Evolutionary conservation across 768 basidiomycete species (phyloP), one percentile per base, ranked within the genome.

Genomic region (Lepiota brunneoincarnata): DNA sequence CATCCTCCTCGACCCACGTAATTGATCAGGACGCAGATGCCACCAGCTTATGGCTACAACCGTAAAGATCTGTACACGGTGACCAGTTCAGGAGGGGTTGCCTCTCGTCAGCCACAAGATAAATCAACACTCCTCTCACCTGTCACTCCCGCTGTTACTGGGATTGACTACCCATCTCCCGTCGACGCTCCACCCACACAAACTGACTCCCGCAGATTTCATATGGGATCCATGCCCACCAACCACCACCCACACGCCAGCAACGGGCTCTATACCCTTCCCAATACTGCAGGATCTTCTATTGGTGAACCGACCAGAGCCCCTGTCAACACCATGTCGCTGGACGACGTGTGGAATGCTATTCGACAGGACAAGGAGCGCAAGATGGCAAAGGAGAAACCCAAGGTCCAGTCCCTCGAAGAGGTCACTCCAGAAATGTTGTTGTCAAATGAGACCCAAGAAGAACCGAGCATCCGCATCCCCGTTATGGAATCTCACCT

Each of bases 351-450:
- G n/a, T 89, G 87, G 87, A 77, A 71, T 54, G 75, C 78, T 51
- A 77, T 89, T 49, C 78, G 86, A 41, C 77, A 79, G 65, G 74
- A 79, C 68, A 89, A 89, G 67, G 82, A 81, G 46, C 76, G 73
- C 58, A 78, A 78, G 60, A 84, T 89, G 76, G 84, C 83, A 39
- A 82, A 82, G 59, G 78, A 83, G 61, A 81, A 81, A 48, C 78
- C 83, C 26, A 89, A 89, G 67, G 83, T 89, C 41, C 80, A 82
- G 65, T 89, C 86, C 18, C 74, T 89, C 18, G 85, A 84, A 63
- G 75, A 72, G 55, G 58, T 67, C 10, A 67, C 63, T 24, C 69
- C 72, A 44, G 73, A 76, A 38, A 58, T 73, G 31, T 66, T 72
- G 31, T 55, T 65, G 18, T 51, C 64, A 24, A 20, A 38, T 2